Conservation (phyloP, 352 stramenopile genomes). For the Pythium oligandrum region DNA sequence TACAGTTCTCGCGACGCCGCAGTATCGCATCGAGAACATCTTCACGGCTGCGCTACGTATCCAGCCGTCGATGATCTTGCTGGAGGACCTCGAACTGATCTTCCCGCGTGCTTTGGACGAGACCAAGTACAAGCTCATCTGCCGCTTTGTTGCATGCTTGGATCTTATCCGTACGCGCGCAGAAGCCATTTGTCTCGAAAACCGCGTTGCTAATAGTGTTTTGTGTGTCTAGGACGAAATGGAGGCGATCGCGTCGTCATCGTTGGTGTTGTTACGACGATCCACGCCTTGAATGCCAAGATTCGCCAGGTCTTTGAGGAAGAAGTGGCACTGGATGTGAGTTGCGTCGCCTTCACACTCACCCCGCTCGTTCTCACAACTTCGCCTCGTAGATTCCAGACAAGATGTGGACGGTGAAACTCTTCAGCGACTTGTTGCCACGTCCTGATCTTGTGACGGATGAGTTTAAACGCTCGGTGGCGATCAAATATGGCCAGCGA, state of each 20-base stretch:
- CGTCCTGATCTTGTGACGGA: slow-evolving; percentile 22
- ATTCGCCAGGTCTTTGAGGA: slow-evolving; percentile 76
- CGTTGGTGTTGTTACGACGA: slow-evolving; percentile 57
- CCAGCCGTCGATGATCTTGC: slow-evolving; percentile 57
- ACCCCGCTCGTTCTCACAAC: neutral
- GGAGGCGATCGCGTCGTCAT: slow-evolving; percentile 33
- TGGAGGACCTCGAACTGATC: slow-evolving; percentile 74
- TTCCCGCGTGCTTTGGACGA: slow-evolving; percentile 70
- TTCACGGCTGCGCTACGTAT: slow-evolving; percentile 69
- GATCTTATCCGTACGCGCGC: slow-evolving; percentile 43
- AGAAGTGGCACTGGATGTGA: slow-evolving; percentile 66
- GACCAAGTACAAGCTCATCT: slow-evolving; percentile 66
- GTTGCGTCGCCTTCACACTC: slow-evolving; percentile 1
- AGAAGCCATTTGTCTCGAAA: neutral
- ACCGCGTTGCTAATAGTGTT: slow-evolving; percentile 1
- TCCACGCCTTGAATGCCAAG: slow-evolving; percentile 49
- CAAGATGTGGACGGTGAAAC: slow-evolving; percentile 42
- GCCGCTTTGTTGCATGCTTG: slow-evolving; percentile 48
- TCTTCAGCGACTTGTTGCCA: slow-evolving; percentile 45
- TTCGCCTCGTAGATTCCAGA: slow-evolving; percentile 36
- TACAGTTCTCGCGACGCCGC: slow-evolving; percentile 45
- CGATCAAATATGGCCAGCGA: slow-evolving; percentile 72
- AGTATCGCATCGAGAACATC: slow-evolving; percentile 50
- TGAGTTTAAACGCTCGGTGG: slow-evolving; percentile 50
- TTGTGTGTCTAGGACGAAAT: slow-evolving; percentile 21